Conservation (phyloP, 345 rosid species). For the Combretum micranthum region DNA sequence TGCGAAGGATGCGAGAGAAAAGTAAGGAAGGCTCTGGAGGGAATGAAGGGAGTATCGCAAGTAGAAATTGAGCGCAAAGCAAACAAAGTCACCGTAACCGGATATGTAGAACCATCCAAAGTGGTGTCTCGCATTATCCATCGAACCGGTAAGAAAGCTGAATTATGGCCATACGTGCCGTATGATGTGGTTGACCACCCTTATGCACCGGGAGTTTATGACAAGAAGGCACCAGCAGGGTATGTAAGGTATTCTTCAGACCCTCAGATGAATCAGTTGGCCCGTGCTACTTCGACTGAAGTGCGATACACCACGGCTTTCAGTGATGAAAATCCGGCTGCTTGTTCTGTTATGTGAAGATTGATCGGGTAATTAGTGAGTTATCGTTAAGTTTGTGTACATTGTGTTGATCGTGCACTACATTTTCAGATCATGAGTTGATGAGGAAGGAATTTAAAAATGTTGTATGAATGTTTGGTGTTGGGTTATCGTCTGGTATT, state of each 20-base stretch:
- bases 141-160: slow-evolving; percentile 91
- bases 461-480: too few relatives aligned
- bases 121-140: slow-evolving; percentile 72
- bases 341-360: slow-evolving; percentile 66
- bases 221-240: slow-evolving; percentile 80
- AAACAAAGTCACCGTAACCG: slow-evolving; percentile 75
- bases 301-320: slow-evolving; percentile 94
- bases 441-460: too few relatives aligned
- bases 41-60: slow-evolving; percentile 80
- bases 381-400: too few relatives aligned
- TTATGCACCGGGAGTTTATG: slow-evolving; percentile 83
- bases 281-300: slow-evolving; percentile 97
- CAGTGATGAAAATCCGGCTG: slow-evolving; percentile 77
- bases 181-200: slow-evolving; percentile 88
- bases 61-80: slow-evolving; percentile 77
- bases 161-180: slow-evolving; percentile 91
- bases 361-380: not conserved
- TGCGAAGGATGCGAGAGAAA: slow-evolving; percentile 97
- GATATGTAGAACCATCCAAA: slow-evolving; percentile 68
- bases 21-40: slow-evolving; percentile 71
- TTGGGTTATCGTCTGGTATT: too few relatives aligned
- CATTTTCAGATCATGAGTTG: too few relatives aligned
- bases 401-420: too few relatives aligned
- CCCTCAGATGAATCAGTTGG: slow-evolving; percentile 51
- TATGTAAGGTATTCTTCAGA: slow-evolving; percentile 68